phyloP scores from a whole-genome alignment of 1,139 yeast species.

The Hemisphaericaspora subhashii region DNA sequence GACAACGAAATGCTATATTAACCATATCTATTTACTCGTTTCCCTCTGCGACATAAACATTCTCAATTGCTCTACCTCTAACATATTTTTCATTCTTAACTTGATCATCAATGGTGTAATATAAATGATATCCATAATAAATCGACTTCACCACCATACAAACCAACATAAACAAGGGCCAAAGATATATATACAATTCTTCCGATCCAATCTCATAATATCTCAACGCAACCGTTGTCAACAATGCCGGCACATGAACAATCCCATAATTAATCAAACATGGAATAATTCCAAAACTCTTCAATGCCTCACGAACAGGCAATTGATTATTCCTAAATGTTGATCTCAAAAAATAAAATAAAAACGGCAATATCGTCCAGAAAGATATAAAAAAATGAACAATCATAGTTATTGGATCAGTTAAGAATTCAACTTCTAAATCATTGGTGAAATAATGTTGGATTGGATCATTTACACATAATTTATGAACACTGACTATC shows the following conservation, averaged over 20 bases:
- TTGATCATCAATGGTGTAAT: constrained; percentile 34
- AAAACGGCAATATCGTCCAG: constrained; percentile 25
- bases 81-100: constrained; percentile 64
- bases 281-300: constrained; percentile 14
- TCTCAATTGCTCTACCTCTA: constrained; percentile 61
- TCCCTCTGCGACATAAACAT: constrained; percentile 35
- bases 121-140: constrained; percentile 14
- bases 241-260: constrained; percentile 18
- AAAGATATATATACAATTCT: constrained; percentile 9
- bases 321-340: neutral
- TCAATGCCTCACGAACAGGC: constrained; percentile 4
- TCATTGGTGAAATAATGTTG: constrained; percentile 9
- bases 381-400: constrained; percentile 24
- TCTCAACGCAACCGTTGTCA: constrained; percentile 7
- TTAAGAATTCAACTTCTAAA: constrained; percentile 1
- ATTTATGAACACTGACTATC: constrained; percentile 24
- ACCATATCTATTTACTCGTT: neutral
- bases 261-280: constrained; percentile 15
- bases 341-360: constrained; percentile 5
- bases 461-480: constrained; percentile 28
- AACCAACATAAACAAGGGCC: constrained; percentile 15
- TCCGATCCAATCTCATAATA: constrained; percentile 7
- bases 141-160: constrained; percentile 17
- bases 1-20: neutral
- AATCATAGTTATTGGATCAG: constrained; percentile 9